Base-by-base conservation (phyloP, 2,329 filamentous ascomycete genomes). In the Ophiocordyceps polyrhachis-furcata region DNA sequence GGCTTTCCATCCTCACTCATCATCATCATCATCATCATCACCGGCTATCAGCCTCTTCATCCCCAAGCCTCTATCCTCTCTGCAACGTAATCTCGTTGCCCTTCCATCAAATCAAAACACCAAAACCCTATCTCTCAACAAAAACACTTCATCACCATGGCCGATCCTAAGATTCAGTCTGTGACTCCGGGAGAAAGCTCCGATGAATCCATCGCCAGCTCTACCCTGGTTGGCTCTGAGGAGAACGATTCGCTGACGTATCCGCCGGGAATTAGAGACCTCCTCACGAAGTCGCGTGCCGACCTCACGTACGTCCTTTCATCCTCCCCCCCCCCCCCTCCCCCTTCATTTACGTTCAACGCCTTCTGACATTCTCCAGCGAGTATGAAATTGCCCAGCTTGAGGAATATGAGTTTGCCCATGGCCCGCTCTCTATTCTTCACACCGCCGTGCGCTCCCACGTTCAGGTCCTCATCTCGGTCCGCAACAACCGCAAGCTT, bases 401-500 rank as follows among this genome's bases (percentile, higher is more conserved):
- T 47, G 62, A 69, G 52, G 69, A 75, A 59, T 70, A 75, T 56
- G 72, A 75, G 56, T 73, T 74, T 55, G 65, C 66, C 47, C 62
- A 64, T 41, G 66, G 68, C 6, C 68, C 68, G 42, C 64, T 96
- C 41, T 95, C 87, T 5, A 91, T 98, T 57, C 83, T 98, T 49
- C 89, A 96, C 68, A 95, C 91, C 48, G 91, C 91, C 51, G 91
- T 95, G 47, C 84, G 88, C 61, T 84, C 83, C 52, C 89, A 95
- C 69, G 84, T 83, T 40, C 91, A 96, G 67, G 89, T 98, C 50
- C 78, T 98, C 52, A 95, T 98, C 60, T 94, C 86, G 45, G 89
- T 89, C 68, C 87, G 91, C 53, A 95, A 94, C 76, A 96, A 96
- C 71, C 83, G 89, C 66, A 98, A 98, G 72, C 74, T 98, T 42